These are phyloP conservation scores for Magnolia officinalis DNA, from an alignment of 164 flowering plant species.

Conservation along the genomic window DNA sequence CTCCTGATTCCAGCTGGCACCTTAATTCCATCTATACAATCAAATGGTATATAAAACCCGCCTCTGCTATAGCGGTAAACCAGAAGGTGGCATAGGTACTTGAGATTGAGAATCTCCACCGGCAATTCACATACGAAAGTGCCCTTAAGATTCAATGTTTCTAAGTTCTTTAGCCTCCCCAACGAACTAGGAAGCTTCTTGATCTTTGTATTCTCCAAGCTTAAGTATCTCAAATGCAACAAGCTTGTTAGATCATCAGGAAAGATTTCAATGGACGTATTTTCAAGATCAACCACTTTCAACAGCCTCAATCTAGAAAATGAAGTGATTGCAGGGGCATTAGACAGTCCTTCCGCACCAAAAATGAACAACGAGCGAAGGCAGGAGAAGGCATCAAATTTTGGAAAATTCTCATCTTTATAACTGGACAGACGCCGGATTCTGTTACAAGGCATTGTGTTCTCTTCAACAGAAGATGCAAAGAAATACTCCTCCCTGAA, in stretches of 20 bases:
- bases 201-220: slow-evolving; percentile 10
- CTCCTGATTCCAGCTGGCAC: background rate
- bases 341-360: too few relatives aligned
- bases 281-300: slow-evolving; percentile 7
- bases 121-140: slow-evolving; percentile 11
- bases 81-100: slow-evolving; percentile 9
- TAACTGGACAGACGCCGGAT: slow-evolving; percentile 23
- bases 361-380: slow-evolving; percentile 6
- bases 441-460: background rate
- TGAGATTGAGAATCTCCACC: slow-evolving; percentile 7
- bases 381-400: background rate
- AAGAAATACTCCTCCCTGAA: slow-evolving; percentile 8
- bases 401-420: background rate
- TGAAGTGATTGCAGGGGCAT: background rate
- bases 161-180: slow-evolving; percentile 8
- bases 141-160: slow-evolving; percentile 7
- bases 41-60: background rate
- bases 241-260: background rate
- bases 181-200: slow-evolving; percentile 8
- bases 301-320: background rate
- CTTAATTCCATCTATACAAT: background rate
- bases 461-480: background rate
- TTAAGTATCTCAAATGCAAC: slow-evolving; percentile 4
- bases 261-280: background rate
- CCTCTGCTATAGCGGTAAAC: background rate